Evolutionary conservation across 2,329 filamentous ascomycete genomes (phyloP).

Genomic region (Aureobasidium sp.): DNA sequence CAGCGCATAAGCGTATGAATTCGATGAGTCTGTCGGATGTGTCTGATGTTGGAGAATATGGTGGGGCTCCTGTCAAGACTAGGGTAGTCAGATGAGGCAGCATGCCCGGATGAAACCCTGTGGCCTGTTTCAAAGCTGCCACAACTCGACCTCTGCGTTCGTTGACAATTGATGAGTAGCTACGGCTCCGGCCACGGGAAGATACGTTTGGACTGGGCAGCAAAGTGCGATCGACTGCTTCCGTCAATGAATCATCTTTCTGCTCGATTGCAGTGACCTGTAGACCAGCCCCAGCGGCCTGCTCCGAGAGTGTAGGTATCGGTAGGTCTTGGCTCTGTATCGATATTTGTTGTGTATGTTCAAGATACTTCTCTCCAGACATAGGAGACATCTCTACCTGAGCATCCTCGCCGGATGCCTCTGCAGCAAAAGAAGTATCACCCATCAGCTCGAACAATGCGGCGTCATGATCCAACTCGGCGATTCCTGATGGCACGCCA

Average conservation of each 20-base stretch:
- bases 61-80: conserved; percentile 51
- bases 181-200: conserved; percentile 20
- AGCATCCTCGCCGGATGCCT: conserved; percentile 19
- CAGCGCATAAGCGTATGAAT: conserved; percentile 52
- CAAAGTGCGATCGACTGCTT: not conserved
- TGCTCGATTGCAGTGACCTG: not conserved
- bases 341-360: conserved; percentile 19
- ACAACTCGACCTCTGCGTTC: conserved; percentile 26
- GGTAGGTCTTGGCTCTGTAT: conserved; percentile 41
- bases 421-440: conserved; percentile 21
- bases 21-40: conserved; percentile 43
- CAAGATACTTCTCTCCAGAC: conserved; percentile 27
- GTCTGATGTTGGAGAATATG: conserved; percentile 27
- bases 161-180: conserved; percentile 26
- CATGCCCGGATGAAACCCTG: conserved; percentile 47
- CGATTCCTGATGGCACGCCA: conserved; percentile 17
- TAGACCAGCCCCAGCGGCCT: not conserved
- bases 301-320: not conserved
- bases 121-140: conserved; percentile 21
- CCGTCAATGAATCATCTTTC: not conserved
- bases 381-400: conserved; percentile 29
- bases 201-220: not conserved
- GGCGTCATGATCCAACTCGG: not conserved
- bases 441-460: conserved; percentile 33
- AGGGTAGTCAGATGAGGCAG: conserved; percentile 49